Base-by-base conservation (phyloP, 495 filamentous ascomycete species). In the Daldinia caldariorum region DNA sequence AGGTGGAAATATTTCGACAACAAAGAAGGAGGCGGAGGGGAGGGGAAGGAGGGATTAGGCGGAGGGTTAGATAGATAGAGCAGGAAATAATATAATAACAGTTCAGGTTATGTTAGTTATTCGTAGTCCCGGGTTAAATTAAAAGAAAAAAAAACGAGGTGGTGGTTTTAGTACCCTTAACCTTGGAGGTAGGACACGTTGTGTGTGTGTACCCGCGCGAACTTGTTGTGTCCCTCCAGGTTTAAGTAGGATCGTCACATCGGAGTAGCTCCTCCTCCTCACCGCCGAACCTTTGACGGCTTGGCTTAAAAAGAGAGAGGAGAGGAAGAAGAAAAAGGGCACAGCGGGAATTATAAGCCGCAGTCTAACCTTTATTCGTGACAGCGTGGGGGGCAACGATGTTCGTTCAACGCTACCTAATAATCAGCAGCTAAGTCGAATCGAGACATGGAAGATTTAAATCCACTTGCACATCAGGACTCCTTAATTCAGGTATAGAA, bases 211-310 rank as follows among this genome's bases (percentile, higher is more conserved):
- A n/a, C n/a, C n/a, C 14, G 14, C 8, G 12, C 29, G 50, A 20
- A 20, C 20, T n/a, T 63, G 51, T n/a, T 63, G 62, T 67, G 54
- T 51, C 45, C 64, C 60, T 64, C 64, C 69, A 72, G 69, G 55
- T 72, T 37, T 60, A 56, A 72, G 69, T 68, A 71, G 63, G 70
- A 72, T 72, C 56, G 60, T 72, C 70, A 68, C 49, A 13, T 68
- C 69, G 64, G 69, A 72, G 64, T 68, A 63, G 64, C 26, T 41
- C 60, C 61, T 41, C 60, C 61, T 26, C 65, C 65, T 65, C 70
- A 72, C 70, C 70, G 70, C 70, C 70, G 65, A 72, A 72, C 38
- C 59, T 26, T 3, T 61, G 59, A 55, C n/a, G 61, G 41, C 70
- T 68, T 72, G 70, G 70, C 65, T 53, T 68, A 64, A 56, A 56